Base-by-base conservation (phyloP, 805 yeast species). In the Metschnikowia similis region DNA sequence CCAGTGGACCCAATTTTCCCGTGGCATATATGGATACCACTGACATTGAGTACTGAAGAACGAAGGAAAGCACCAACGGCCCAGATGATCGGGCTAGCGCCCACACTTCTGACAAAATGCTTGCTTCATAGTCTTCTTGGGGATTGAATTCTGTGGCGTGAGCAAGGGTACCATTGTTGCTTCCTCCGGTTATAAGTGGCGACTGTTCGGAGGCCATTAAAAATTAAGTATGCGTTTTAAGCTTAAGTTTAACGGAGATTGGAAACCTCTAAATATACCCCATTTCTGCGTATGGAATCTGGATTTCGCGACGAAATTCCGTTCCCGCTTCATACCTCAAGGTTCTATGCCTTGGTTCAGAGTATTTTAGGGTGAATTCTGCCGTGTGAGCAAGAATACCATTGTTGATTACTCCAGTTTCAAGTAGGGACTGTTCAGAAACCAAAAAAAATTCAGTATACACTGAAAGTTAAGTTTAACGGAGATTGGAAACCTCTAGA, bases 1-100 rank as follows among this genome's bases (percentile, higher is more conserved):
- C 65, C 28, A 50, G 51, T 14, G 67, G 53, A 8, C 67, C 67
- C 35, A 63, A 49, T 40, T 51, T 55, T 8, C 67, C 67, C 13
- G 62, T 54, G 27, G 64, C 64, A 38, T 54, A 60, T 31, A 63
- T 58, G 14, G 64, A 55, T 11, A 61, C 56, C 38, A 59, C 60
- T 8, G 66, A 58, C 45, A 63, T 41, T 7, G 55, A 41, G 48
- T 61, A 63, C 46, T 63, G 67, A 45, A 63, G 58, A 35, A 62
- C 52, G 38, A 63, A 63, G 16, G 67, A 57, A 28, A 59, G 52
- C 29, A 61, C 61, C 26, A 63, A 41, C 8, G 65, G 67, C 14
- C 55, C 51, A 28, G 63, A 57, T 1, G 63, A 51, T n/a, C 41
- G 45, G 35, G 61, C 35, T 29, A 63, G 50, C 38, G 43, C 54